A percentile compares a stretch with the other conserved stretches of the same genome.
These are phyloP conservation scores for Flueggea neowawraea DNA, from an alignment of 441 rosid species.

Conservation along the genomic window DNA sequence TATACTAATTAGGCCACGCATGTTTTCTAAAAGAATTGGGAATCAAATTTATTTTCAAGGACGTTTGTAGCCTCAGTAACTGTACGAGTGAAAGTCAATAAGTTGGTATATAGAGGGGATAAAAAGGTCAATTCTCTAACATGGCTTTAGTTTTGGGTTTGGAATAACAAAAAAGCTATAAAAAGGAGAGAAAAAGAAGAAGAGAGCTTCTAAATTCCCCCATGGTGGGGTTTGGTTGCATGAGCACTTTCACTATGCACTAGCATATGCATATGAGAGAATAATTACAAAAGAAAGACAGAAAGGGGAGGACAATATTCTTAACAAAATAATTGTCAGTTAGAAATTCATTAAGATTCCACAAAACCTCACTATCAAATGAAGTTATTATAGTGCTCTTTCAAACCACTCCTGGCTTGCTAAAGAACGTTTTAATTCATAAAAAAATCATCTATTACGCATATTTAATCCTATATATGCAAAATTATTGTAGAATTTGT, in stretches of 20 bases:
- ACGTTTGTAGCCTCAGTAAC: constrained; percentile 5
- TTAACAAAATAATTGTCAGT: constrained; percentile 10
- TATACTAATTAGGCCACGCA: constrained; percentile 9
- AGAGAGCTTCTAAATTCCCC: constrained; percentile 37
- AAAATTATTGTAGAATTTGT: no score
- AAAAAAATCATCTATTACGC: no score
- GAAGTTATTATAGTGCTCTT: no score
- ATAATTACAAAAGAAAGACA: constrained; percentile 25
- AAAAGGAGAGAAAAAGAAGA: constrained; percentile 12
- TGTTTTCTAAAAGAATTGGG: constrained; percentile 14
- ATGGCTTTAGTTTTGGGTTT: constrained; percentile 49
- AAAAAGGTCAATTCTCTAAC: constrained; percentile 23
- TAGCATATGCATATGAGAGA: constrained; percentile 13
- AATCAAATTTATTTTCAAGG: constrained; percentile 10
- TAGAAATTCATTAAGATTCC: constrained; percentile 18
- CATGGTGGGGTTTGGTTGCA: constrained; percentile 42
- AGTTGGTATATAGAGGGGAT: constrained; percentile 10
- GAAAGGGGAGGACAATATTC: constrained; percentile 14
- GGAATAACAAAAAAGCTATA: constrained; percentile 34
- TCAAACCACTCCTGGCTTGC: no score
- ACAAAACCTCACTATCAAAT: constrained; percentile 4
- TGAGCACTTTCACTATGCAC: constrained; percentile 27
- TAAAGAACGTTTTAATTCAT: no score
- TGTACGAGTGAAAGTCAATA: neutral
- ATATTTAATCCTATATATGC: no score